Percentiles rank a stretch among this genome's conserved stretches.
Conservation (phyloP, 495 filamentous ascomycete genomes). For the Clavariopsis aquatica region DNA sequence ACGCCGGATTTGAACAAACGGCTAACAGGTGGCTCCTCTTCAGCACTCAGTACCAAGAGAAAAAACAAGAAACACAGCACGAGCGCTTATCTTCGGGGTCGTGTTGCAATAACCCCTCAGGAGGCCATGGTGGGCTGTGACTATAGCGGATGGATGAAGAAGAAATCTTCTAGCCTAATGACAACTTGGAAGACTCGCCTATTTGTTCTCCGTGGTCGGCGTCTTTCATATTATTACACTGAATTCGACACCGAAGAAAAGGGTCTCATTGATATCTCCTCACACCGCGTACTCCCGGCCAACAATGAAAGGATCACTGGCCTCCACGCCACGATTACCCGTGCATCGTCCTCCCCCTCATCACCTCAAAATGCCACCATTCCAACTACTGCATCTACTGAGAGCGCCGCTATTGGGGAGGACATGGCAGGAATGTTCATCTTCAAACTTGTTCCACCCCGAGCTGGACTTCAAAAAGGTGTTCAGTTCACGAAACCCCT, state of each 20-base stretch:
- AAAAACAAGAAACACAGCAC: constrained; percentile 88
- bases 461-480: constrained; percentile 79
- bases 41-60: constrained; percentile 36
- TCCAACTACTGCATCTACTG: constrained; percentile 52
- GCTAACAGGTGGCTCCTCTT: constrained; percentile 30
- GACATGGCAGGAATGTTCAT: constrained; percentile 69
- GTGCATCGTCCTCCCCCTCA: constrained; percentile 73
- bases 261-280: constrained; percentile 95
- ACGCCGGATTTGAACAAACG: constrained; percentile 62
- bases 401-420: constrained; percentile 40
- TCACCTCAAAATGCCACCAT: constrained; percentile 67
- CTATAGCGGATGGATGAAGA: constrained; percentile 99
- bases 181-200: constrained; percentile 94
- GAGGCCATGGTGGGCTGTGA: constrained; percentile 87
- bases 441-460: constrained; percentile 95
- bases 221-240: constrained; percentile 94
- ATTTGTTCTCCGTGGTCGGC: constrained; percentile 87
- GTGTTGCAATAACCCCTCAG: constrained; percentile 77
- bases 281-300: constrained; percentile 92
- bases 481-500: constrained; percentile 97
- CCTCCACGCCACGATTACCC: constrained; percentile 88
- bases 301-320: constrained; percentile 87
- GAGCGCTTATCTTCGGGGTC: constrained; percentile 85
- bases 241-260: constrained; percentile 89
- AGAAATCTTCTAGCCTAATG: constrained; percentile 92